Evolutionary conservation across 139 green algal species (phyloP).

Genomic region (Closterium sp.): DNA sequence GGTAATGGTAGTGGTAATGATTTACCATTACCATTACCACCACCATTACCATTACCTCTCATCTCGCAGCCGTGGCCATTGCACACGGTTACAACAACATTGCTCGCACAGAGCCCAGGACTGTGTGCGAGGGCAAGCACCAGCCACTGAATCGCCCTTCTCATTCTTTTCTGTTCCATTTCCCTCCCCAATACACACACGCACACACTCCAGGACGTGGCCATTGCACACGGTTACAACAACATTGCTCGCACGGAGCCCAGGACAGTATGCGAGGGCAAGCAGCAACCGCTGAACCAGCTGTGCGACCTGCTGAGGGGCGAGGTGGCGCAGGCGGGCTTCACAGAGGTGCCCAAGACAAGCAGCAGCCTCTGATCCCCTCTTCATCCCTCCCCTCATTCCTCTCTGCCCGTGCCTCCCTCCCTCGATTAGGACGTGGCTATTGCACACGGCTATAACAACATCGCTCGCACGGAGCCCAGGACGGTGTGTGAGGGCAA

Average conservation of each 20-base stretch:
- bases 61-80: constrained; percentile 97
- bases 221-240: constrained; percentile 95
- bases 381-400: neutral
- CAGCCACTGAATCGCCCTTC: too few species aligned
- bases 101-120: constrained; percentile 62
- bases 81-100: constrained; percentile 97
- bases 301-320: constrained; percentile 80
- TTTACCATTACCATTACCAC: too few species aligned
- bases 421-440: constrained; percentile 77
- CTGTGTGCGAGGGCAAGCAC: constrained; percentile 61
- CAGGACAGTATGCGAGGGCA: constrained; percentile 67
- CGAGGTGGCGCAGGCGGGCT: constrained; percentile 80
- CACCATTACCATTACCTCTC: too few species aligned
- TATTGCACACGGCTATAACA: constrained; percentile 98
- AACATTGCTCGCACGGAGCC: constrained; percentile 78
- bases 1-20: too few species aligned
- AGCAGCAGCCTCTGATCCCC: too few species aligned
- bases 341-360: constrained; percentile 81
- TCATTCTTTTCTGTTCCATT: neutral
- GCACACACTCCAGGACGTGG: constrained; percentile 78
- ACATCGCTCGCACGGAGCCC: constrained; percentile 74
- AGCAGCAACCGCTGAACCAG: constrained; percentile 78
- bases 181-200: too few species aligned
- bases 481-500: constrained; percentile 68
- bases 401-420: neutral